A percentile compares a stretch with the other conserved stretches of the same genome.
Conservation (phyloP, 1,284 basidiomycete species). For the Kalmanozyma brasiliensis region DNA sequence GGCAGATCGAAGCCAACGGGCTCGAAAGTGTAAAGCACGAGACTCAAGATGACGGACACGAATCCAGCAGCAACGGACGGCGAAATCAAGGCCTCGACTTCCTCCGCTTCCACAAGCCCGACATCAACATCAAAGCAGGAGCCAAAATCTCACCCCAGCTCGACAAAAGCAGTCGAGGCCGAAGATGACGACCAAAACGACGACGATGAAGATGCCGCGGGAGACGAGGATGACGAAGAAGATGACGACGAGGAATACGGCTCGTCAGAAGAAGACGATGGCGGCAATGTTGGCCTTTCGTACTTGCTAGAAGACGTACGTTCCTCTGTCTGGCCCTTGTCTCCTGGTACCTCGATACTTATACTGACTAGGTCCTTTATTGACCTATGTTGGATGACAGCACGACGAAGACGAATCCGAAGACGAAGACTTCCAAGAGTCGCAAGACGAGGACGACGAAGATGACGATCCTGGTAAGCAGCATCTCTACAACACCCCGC, state of each 20-base stretch:
- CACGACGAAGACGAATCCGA: constrained; percentile 33
- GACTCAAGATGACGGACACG: constrained; percentile 5
- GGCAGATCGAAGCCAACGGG: no score
- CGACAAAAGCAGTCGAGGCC: not conserved
- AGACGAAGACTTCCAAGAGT: constrained; percentile 35
- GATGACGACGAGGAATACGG: constrained; percentile 2
- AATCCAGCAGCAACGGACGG: not conserved
- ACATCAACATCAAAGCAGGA: not conserved
- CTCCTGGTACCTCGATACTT: not conserved
- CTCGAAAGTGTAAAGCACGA: no score
- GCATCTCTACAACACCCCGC: no score
- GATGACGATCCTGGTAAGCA: constrained; percentile 38
- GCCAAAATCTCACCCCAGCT: not conserved
- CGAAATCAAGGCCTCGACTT: not conserved
- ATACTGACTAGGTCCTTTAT: not conserved
- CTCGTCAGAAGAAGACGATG: constrained; percentile 6
- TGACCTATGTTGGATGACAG: constrained; percentile 7
- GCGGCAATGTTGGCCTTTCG: constrained; percentile 22
- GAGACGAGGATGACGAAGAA: constrained; percentile 6
- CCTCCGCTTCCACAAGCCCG: no score
- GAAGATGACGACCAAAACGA: not conserved
- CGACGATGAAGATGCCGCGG: not conserved
- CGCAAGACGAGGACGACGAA: constrained; percentile 38
- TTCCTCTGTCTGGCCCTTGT: not conserved
- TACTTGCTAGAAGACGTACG: constrained; percentile 40